Evolutionary conservation across 2,329 filamentous ascomycete genomes (phyloP).

Genomic region (Trichoderma semiorbis): DNA sequence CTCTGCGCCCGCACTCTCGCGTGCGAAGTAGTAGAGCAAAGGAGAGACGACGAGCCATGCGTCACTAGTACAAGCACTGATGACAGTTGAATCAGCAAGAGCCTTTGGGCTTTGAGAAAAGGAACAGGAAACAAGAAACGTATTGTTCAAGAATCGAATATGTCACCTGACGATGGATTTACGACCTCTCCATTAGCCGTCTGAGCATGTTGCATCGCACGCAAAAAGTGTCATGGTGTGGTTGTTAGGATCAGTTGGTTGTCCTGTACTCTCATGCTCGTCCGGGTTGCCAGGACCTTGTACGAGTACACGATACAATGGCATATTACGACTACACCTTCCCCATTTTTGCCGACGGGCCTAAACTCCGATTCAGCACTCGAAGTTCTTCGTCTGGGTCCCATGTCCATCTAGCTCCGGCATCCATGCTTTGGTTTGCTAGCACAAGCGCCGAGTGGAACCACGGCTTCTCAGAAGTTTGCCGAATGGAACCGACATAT

Average conservation of each 20-base stretch:
- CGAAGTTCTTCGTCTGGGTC: not conserved
- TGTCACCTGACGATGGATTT: not conserved
- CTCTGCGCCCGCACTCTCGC: slow-evolving; percentile 4
- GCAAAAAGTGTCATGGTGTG: not conserved
- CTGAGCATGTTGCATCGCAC: not conserved
- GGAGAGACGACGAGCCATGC: not conserved
- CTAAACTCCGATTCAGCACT: slow-evolving; percentile 15
- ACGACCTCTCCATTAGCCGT: not conserved
- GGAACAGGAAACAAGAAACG: not conserved
- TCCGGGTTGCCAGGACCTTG: not conserved
- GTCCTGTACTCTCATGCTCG: not conserved
- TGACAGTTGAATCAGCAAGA: not conserved
- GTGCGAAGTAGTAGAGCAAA: not conserved
- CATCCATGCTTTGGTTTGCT: slow-evolving; percentile 9
- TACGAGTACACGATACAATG: not conserved
- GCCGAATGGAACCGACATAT: slow-evolving; percentile 13
- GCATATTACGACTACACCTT: not conserved
- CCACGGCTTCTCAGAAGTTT: slow-evolving; percentile 7
- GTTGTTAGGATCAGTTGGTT: not conserved
- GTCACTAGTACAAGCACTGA: not conserved
- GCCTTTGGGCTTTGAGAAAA: not conserved
- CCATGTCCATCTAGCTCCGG: slow-evolving; percentile 11
- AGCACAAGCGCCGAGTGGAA: slow-evolving; percentile 17
- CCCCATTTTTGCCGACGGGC: slow-evolving; percentile 16
- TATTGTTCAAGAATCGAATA: not conserved